Percentiles rank a stretch among this genome's conserved stretches.
phyloP scores from a whole-genome alignment of 148 eudicot genomes.

The Rhododendron ferrugineum region DNA sequence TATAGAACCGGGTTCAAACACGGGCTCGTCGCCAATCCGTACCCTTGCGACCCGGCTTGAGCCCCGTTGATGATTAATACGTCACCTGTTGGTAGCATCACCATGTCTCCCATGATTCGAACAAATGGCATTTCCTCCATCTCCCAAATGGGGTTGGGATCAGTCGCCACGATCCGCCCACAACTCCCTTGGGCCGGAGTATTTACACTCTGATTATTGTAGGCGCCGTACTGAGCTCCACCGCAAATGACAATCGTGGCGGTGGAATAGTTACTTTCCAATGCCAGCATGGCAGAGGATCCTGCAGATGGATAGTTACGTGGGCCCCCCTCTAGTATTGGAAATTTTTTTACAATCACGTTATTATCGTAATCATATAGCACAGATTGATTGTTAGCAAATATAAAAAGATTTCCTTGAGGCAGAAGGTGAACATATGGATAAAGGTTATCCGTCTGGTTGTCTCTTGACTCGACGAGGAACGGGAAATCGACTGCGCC shows the following conservation, averaged over 20 bases:
- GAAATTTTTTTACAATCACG: conserved; percentile 31
- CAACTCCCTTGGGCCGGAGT: conserved; percentile 75
- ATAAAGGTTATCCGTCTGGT: conserved; percentile 76
- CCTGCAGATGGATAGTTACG: conserved; percentile 88
- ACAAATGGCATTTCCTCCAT: conserved; percentile 83
- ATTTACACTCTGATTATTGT: conserved; percentile 32
- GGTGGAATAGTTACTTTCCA: conserved; percentile 51
- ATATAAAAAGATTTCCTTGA: conserved; percentile 61
- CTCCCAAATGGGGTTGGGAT: conserved; percentile 61
- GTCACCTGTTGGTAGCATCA: conserved; percentile 79
- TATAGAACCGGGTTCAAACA: conserved; percentile 67
- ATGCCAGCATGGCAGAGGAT: conserved; percentile 75
- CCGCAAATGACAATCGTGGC: conserved; percentile 77
- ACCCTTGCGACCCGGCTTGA: conserved; percentile 81
- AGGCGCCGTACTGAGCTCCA: conserved; percentile 78
- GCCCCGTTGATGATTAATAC: conserved; percentile 80
- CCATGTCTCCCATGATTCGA: conserved; percentile 94
- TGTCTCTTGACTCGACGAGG: conserved; percentile 49
- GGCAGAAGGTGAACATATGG: conserved; percentile 88
- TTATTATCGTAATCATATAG: conserved; percentile 48
- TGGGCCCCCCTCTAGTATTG: conserved; percentile 72
- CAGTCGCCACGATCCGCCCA: conserved; percentile 72
- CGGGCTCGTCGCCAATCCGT: conserved; percentile 58
- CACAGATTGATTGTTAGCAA: conserved; percentile 69
- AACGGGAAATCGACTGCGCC: conserved; percentile 58